Evolutionary conservation across 768 basidiomycete genomes (phyloP).

Genomic region (Rossbeevera mucosa): DNA sequence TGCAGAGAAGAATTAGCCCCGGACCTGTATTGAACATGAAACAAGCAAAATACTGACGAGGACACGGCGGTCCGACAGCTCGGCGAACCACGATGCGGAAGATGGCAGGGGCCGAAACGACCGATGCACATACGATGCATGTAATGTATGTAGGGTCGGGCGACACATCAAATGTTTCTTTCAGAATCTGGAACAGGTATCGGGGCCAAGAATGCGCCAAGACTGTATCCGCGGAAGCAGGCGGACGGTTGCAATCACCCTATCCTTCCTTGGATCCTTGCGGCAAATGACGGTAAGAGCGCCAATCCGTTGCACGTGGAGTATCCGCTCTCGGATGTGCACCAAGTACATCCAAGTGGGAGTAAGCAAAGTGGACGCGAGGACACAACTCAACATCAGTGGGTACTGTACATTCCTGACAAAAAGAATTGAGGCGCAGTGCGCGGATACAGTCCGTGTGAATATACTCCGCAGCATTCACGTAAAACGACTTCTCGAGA

Average conservation of each 20-base stretch:
- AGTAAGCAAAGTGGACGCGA: not conserved
- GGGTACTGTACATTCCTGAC: not conserved
- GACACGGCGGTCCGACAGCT: not conserved
- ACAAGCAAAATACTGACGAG: not conserved
- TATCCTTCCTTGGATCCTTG: not conserved
- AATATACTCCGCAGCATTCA: slow-evolving; percentile 1
- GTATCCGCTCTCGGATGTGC: not conserved
- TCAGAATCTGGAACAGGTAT: slow-evolving; percentile 9
- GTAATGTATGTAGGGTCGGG: slow-evolving; percentile 3
- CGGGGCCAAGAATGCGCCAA: not conserved
- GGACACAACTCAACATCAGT: not conserved
- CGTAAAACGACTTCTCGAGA: slow-evolving; percentile 7
- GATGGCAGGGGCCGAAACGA: not conserved
- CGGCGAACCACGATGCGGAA: not conserved
- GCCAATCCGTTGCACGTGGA: slow-evolving; percentile 13
- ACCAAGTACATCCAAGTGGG: not conserved
- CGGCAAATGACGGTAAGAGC: slow-evolving; percentile 2
- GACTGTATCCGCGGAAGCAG: not conserved
- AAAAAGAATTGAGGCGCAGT: not conserved
- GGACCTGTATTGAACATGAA: not conserved
- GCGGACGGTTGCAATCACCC: not conserved
- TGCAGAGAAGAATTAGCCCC: not conserved
- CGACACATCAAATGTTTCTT: not conserved
- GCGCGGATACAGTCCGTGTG: slow-evolving; percentile 6
- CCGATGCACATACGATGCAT: slow-evolving; percentile 5